Percentiles rank a stretch among this genome's conserved stretches.
phyloP scores from a whole-genome alignment of 2,329 filamentous ascomycete genomes.

The Ustilaginoidea virens region DNA sequence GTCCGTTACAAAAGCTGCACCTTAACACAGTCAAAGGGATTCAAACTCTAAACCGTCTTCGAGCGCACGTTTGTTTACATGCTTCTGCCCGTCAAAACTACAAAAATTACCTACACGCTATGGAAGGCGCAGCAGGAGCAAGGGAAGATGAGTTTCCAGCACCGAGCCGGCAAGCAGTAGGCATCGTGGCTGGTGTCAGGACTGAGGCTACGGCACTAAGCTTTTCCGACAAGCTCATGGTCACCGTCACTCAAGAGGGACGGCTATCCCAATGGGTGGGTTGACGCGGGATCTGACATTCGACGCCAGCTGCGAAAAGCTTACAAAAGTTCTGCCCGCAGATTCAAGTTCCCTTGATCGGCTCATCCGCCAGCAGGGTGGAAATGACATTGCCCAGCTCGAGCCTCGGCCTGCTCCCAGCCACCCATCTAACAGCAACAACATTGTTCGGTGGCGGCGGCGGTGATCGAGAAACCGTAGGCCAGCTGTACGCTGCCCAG shows the following conservation, averaged over 20 bases:
- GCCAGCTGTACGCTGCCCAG: conserved; percentile 79
- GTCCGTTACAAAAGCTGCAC: too few relatives aligned
- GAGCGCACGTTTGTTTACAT: too few relatives aligned
- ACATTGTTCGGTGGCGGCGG: conserved; percentile 76
- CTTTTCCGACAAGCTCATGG: conserved; percentile 81
- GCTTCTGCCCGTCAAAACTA: too few relatives aligned
- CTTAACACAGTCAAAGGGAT: too few relatives aligned
- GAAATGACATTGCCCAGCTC: conserved; percentile 40
- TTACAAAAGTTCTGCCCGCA: conserved; percentile 21
- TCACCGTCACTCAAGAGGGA: conserved; percentile 78
- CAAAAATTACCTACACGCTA: conserved; percentile 9
- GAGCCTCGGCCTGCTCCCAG: conserved; percentile 45
- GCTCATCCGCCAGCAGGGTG: conserved; percentile 45
- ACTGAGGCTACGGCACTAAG: conserved; percentile 60
- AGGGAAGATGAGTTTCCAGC: conserved; percentile 51
- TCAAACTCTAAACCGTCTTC: too few relatives aligned
- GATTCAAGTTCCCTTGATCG: conserved; percentile 67
- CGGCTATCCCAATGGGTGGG: conserved; percentile 82
- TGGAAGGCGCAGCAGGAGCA: conserved; percentile 23
- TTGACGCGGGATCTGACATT: conserved; percentile 2
- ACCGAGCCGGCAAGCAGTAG: conserved; percentile 40
- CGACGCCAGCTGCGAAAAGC: neutral
- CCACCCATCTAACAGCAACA: conserved; percentile 69
- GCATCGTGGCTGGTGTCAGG: conserved; percentile 47
- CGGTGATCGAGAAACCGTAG: conserved; percentile 63